Evolutionary conservation across 768 basidiomycete genomes (phyloP), one percentile per base, ranked within the genome.

Genomic region (Amyloporia xantha): DNA sequence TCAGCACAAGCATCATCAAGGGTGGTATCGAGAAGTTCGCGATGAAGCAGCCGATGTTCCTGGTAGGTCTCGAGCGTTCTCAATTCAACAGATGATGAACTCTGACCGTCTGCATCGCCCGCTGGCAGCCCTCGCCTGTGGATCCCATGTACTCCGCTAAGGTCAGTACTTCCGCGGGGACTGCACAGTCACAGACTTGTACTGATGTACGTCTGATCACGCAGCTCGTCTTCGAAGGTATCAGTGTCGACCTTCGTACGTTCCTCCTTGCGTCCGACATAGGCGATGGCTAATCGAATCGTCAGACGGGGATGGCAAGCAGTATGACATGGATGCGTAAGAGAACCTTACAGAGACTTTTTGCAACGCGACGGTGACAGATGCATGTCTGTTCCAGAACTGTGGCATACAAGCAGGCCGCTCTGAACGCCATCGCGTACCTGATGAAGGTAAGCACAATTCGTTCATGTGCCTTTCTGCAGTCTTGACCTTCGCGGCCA

Each of bases 361-460:
- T 13, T 17, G 10, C 39, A 40, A 10, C 19, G 10, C n/a, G n/a
- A n/a, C n/a, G n/a, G n/a, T n/a, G n/a, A n/a, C n/a, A n/a, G n/a
- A n/a, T n/a, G n/a, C n/a, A n/a, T n/a, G n/a, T n/a, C n/a, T n/a
- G n/a, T n/a, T n/a, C 0, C 43, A 84, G 82, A 0, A 78, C 84
- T 19, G 82, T 85, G 15, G 86, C 87, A 2, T 89, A 84, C 62
- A 87, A 89, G 60, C 84, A 86, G 65, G 86, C 87, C 4, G 84
- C 86, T 0, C 66, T 87, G 47, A 87, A 87, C 56, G 76, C 82
- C 2, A 88, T 90, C 44, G 74, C 76, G 2, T 89, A 90, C 62
- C 70, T 90, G 38, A 70, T 73, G 68, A 84, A 84, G 73, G 81
- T 79, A 43, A 23, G 60, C 53, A 1, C 13, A 13, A 10, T 24